phyloP scores from a whole-genome alignment of 2,329 filamentous ascomycete genomes.

The Aspergillus tubingensis region DNA sequence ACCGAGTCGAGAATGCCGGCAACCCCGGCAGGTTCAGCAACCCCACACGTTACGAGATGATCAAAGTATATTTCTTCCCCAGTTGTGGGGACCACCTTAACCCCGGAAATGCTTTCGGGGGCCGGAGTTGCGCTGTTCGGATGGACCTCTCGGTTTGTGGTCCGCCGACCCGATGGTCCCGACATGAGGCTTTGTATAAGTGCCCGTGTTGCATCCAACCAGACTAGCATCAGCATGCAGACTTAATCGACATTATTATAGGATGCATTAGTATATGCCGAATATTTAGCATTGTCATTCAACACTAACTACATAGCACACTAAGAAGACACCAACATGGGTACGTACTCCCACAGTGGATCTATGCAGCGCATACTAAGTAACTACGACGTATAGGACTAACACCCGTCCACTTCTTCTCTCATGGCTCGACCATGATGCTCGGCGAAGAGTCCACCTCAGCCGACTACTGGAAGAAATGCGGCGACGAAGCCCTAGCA shows the following conservation, averaged over 20 bases:
- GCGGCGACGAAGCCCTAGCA: constrained; percentile 63
- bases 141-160: constrained; percentile 2
- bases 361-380: background rate
- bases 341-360: background rate
- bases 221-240: too few relatives aligned
- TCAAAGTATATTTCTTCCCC: too few relatives aligned
- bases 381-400: constrained; percentile 15
- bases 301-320: too few relatives aligned
- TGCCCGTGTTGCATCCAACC: background rate
- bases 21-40: too few relatives aligned
- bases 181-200: background rate
- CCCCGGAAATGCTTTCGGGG: background rate
- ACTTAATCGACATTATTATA: too few relatives aligned
- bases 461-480: constrained; percentile 66
- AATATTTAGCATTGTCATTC: too few relatives aligned
- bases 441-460: constrained; percentile 64
- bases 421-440: constrained; percentile 73
- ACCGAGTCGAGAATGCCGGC: too few relatives aligned
- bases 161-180: background rate
- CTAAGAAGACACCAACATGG: background rate
- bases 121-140: background rate
- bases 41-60: too few relatives aligned
- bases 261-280: too few relatives aligned
- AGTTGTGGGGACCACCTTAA: background rate
- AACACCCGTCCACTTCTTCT: constrained; percentile 67